Percentiles rank a stretch among this genome's conserved stretches.
Conservation (phyloP, 2,329 filamentous ascomycete genomes). For the Zelopaecilomyces penicillatus region DNA sequence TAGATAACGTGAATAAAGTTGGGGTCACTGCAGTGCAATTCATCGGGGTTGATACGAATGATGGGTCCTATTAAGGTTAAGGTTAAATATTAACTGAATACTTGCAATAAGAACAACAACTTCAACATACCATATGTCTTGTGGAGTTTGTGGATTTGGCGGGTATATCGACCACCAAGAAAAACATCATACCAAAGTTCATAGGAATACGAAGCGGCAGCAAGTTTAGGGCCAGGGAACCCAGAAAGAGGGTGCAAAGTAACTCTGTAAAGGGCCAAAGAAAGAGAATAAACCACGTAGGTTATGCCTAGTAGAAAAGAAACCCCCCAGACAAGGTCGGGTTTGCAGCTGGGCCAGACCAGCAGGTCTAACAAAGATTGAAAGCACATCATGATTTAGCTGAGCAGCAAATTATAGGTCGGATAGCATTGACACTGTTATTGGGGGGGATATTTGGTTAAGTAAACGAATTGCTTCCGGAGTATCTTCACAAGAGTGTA, state of each 20-base stretch:
- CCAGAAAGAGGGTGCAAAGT: slow-evolving; percentile 12
- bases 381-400: too few species aligned
- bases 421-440: too few species aligned
- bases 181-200: slow-evolving; percentile 19
- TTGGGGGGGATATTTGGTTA: too few species aligned
- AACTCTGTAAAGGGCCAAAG: slow-evolving; percentile 7
- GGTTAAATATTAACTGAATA: not conserved
- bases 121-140: slow-evolving; percentile 14
- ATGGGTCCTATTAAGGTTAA: slow-evolving; percentile 15
- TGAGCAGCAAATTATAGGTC: too few species aligned
- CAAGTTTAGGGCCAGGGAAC: slow-evolving; percentile 17
- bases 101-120: not conserved
- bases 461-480: too few species aligned
- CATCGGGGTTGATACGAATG: slow-evolving; percentile 18
- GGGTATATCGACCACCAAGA: slow-evolving; percentile 9
- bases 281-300: not conserved
- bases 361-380: too few species aligned
- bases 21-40: slow-evolving; percentile 20
- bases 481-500: too few species aligned
- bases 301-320: too few species aligned
- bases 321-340: too few species aligned
- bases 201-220: slow-evolving; percentile 14
- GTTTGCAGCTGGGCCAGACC: too few species aligned
- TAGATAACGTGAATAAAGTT: slow-evolving; percentile 18
- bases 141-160: slow-evolving; percentile 15